Evolutionary conservation across 73 alveolate species (phyloP), one percentile per base, ranked within the genome.

Genomic region (Paramecium pentaurelia): DNA sequence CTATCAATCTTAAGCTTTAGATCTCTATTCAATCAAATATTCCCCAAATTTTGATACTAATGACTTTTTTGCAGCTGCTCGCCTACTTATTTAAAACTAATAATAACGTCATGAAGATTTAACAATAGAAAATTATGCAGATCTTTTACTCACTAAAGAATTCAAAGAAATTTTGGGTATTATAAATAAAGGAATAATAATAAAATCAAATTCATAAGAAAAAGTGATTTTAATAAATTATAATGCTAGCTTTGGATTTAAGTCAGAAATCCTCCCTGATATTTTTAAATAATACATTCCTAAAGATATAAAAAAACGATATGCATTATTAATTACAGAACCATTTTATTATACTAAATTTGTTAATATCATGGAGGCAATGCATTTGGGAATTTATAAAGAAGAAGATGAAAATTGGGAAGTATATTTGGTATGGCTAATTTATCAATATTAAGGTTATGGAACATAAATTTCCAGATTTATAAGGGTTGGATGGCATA

Each of bases 361-460:
- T 30, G 58, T 32, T 4, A 28, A 80, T 22, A 80, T 80, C 14
- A 42, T 80, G 73, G 91, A 80, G 14, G 71, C 77, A 20, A 42
- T 80, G 44, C 73, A 80, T 80, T 47, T 80, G n/a, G 91, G 91
- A 47, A 45, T 80, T 8, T 80, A 80, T 49, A 80, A 80, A 80
- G 37, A 45, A 80, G 71, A 80, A 49, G 58, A 80, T 47, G 91
- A 80, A 80, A 42, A 80, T 25, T 80, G 91, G 91, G 75, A 45
- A 44, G 75, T 49, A n/a, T 49, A 80, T 47, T 80, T 80, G 60
- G 84, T 64, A 49, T 49, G 12, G 28, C 4, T 11, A 25, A 27
- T 28, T 3, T 8, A 4, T 64, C 5, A 28, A 32, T 64, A 6
- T 64, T 12, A 64, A 34, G 47, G 91, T 47, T 1, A 38, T 80